Evolutionary conservation across 805 yeast species (phyloP), one percentile per base, ranked within the genome.

Genomic region (Saccharomycopsis malanga): DNA sequence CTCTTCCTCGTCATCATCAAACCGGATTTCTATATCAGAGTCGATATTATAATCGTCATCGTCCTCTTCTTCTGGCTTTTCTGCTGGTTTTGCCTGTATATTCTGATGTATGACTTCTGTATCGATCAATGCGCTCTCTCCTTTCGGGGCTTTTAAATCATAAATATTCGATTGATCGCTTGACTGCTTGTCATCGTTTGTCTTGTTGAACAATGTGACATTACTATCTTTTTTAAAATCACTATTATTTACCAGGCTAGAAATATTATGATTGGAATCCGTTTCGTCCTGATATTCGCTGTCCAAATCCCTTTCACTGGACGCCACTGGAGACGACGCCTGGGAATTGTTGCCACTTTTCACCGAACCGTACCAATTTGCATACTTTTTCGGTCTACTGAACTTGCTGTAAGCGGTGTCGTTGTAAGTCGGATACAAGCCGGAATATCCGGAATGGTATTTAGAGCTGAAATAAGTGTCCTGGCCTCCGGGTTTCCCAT

Each of bases 11-110:
- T 50, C 58, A 17, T 56, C 57, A 9, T 46, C 53, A 39, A 45
- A 50, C 23, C 51, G 53, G 35, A 53, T 48, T n/a, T 53, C 49
- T 38, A 50, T 52, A 37, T 45, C 54, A 12, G 53, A 46, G 23
- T 49, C 53, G 25, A 48, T 30, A 6, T 48, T 34, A 21, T 39
- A 48, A 20, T 40, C 48, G 34, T 42, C 46, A 24, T 20, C 32
- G n/a, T 23, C 44, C 15, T 21, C n/a, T 21, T 22, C 10, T n/a
- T 36, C 41, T 18, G 5, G 14, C 18, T 43, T 36, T 15, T 34
- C 37, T 30, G 42, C 40, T 38, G 23, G 36, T 12, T 18, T 46
- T 40, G 17, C 22, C 42, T 29, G 18, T 9, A 4, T 2, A 10
- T 29, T 41, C 37, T 9, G n/a, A 4, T 25, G 14, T 14, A 10